Evolutionary conservation across 306 rosid species (phyloP).

Genomic region (Rubus parviflorus): DNA sequence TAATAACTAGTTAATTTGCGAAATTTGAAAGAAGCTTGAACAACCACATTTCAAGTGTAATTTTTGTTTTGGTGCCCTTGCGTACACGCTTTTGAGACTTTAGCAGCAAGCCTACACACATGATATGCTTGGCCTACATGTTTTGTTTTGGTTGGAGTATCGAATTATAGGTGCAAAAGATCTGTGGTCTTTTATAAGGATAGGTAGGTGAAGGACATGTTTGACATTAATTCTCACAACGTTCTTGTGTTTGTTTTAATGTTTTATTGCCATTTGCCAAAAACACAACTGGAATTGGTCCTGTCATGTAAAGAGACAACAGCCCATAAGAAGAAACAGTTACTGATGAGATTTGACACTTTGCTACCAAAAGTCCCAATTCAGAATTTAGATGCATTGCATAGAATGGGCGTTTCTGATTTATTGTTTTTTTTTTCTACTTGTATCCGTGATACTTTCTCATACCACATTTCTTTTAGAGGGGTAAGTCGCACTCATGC

Average conservation of each 20-base stretch:
- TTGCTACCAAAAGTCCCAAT: not conserved
- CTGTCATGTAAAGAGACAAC: not conserved
- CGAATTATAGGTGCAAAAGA: conserved; percentile 5
- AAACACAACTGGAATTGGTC: not conserved
- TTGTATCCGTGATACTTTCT: not conserved
- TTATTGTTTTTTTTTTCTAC: not conserved
- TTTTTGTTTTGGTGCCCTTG: not conserved
- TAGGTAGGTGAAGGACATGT: not conserved
- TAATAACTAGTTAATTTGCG: no score
- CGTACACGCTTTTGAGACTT: not conserved
- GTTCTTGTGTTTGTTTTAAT: conserved; percentile 12
- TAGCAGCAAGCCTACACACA: not conserved
- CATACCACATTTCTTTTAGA: not conserved
- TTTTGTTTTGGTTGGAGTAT: not conserved
- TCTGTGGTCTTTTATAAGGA: not conserved
- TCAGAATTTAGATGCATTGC: conserved; percentile 13
- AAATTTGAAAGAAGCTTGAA: no score
- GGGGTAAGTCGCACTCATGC: not conserved
- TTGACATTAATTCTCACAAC: conserved; percentile 22
- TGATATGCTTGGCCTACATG: not conserved
- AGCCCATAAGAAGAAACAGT: not conserved
- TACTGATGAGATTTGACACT: not conserved
- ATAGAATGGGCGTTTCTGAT: not conserved
- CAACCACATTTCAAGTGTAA: no score
- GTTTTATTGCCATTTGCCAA: not conserved